Base-by-base conservation (phyloP, 2,329 filamentous ascomycete genomes). In the Pseudogymnoascus sp. region DNA sequence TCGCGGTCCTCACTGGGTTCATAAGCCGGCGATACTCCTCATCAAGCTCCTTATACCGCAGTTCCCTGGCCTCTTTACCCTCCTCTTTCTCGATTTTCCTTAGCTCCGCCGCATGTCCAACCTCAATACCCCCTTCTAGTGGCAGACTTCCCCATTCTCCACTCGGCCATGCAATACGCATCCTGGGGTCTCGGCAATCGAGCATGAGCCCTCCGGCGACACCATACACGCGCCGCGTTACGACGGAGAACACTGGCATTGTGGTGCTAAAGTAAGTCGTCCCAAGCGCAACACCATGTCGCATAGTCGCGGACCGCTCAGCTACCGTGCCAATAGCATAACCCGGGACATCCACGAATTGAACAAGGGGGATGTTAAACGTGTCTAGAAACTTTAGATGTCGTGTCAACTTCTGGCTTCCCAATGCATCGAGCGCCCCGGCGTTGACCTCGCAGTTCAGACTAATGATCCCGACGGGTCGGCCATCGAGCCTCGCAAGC, bases 201-300 rank as follows among this genome's bases (percentile, higher is more conserved):
- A 86, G 72, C 83, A 87, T 87, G 14, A 87, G 74, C 0, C 82
- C 84, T 0, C 84, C 84, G 1, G 84, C 85, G 1, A 87, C 84
- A 3, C 84, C 85, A 66, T 83, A 87, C 1, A 79, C 81, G 57
- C 82, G 79, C 5, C 84, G 75, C 1, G 82, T 81, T 4, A 87
- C 76, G n/a, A 87, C 81, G 61, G 75, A 82, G 72, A 87, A 87
- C 2, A 88, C 77, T 0, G 84, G 82, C 60, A 79, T 81, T 0
- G 83, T 86, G 0, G 83, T 86, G 20, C 79, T 79, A 68, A 81
- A 86, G 68, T 87, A 87, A 0, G 83, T 77, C 61, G 81, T 81
- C 5, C 80, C 82, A 1, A 87, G 76, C 50, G 82, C 79, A 3
- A 87, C 77, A 0, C 84, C 84, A 74, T 83, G 84, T 59, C 83